Percentiles rank a stretch among this genome's conserved stretches.
phyloP scores from a whole-genome alignment of 352 stramenopile species.

The Pythium rhizo-oryzae region DNA sequence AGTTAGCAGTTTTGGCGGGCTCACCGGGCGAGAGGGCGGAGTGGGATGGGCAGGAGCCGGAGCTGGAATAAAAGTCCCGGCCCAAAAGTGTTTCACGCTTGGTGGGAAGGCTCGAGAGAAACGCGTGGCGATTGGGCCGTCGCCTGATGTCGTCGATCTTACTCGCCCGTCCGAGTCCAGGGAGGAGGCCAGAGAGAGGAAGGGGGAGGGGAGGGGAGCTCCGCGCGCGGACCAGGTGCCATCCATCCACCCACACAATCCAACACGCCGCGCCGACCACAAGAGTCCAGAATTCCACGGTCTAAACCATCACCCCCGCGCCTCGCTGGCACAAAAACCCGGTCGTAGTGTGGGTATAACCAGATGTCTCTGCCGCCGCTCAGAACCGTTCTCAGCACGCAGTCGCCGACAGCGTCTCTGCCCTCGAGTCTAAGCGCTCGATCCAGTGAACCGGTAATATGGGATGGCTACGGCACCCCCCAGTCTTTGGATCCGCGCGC shows the following conservation, averaged over 20 bases:
- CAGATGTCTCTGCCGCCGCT: neutral
- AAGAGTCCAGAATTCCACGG: neutral
- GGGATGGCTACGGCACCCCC: neutral
- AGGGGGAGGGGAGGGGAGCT: neutral
- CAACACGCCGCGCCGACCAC: neutral
- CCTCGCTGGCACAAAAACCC: neutral
- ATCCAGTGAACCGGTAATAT: neutral
- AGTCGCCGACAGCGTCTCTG: neutral
- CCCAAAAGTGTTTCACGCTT: slow-evolving; percentile 6
- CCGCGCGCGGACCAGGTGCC: neutral
- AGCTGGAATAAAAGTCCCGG: slow-evolving; percentile 1
- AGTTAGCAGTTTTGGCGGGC: neutral
- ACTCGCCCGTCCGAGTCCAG: neutral
- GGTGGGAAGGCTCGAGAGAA: neutral
- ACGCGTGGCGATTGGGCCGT: neutral
- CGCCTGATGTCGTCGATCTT: neutral
- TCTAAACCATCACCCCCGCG: neutral
- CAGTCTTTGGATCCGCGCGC: neutral
- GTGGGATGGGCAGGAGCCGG: neutral
- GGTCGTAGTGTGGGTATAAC: neutral
- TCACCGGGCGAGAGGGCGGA: neutral
- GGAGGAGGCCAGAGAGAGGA: neutral
- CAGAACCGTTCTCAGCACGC: neutral
- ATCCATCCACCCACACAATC: neutral
- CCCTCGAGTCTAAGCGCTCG: neutral